Percentiles rank a stretch among this genome's conserved stretches.
phyloP scores from a whole-genome alignment of 2,329 filamentous ascomycete species.

The Talaromyces sp. region DNA sequence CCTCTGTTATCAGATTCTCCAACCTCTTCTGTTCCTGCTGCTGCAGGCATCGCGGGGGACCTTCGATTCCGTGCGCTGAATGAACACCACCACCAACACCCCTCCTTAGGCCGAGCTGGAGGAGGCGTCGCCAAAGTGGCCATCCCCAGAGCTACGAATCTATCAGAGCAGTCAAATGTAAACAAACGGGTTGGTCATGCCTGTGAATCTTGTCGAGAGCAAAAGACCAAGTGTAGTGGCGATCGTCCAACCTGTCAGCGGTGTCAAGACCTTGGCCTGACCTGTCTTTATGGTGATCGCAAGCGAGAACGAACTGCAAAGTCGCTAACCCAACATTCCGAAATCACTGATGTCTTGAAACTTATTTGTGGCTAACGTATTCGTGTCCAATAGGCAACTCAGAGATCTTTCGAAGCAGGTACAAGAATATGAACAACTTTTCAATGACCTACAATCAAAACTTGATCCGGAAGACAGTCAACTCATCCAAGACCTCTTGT shows the following conservation, averaged over 20 bases:
- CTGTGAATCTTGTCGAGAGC: constrained; percentile 47
- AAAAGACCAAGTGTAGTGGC: constrained; percentile 49
- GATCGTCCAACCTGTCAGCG: constrained; percentile 45
- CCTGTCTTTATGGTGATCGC: constrained; percentile 46
- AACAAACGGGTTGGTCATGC: constrained; percentile 37
- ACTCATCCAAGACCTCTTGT: constrained; percentile 36
- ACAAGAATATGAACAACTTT: constrained; percentile 35
- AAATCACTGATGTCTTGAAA: neutral
- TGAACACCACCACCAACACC: constrained; percentile 1
- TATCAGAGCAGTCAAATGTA: constrained; percentile 14
- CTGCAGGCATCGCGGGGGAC: constrained; percentile 6
- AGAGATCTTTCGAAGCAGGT: constrained; percentile 40
- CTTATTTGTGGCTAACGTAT: neutral
- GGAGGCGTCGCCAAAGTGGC: constrained; percentile 17
- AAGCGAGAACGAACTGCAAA: constrained; percentile 46
- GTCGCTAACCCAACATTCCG: constrained; percentile 31
- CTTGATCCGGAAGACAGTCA: constrained; percentile 35
- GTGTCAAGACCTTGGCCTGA: constrained; percentile 42
- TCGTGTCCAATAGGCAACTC: constrained; percentile 34
- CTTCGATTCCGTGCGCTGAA: constrained; percentile 14
- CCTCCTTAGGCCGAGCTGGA: constrained; percentile 8
- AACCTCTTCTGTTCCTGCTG: neutral
- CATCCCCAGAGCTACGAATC: constrained; percentile 16
- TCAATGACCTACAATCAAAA: constrained; percentile 36
- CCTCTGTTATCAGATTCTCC: constrained; percentile 3